These are phyloP conservation scores for Penicillium cataractarum DNA, from an alignment of 495 filamentous ascomycete genomes.

Conservation along the genomic window DNA sequence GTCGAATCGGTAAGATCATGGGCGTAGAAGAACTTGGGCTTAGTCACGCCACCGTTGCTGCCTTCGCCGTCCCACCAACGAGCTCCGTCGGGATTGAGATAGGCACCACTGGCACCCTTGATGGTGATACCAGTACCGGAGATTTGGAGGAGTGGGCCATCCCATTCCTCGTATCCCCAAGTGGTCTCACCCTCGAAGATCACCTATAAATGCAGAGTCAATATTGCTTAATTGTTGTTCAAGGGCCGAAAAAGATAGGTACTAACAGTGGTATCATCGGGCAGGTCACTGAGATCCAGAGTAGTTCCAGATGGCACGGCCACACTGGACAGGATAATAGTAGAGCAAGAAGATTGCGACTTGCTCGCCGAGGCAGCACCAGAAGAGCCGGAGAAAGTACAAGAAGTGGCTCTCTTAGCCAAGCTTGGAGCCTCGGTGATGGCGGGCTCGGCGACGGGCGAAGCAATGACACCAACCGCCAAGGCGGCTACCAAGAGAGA, in stretches of 20 bases:
- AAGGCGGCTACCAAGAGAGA: slow-evolving; percentile 17
- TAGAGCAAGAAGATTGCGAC: slow-evolving; percentile 53
- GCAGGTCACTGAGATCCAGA: slow-evolving; percentile 52
- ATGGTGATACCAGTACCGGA: slow-evolving; percentile 53
- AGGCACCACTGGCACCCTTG: slow-evolving; percentile 43
- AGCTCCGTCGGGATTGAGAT: slow-evolving; percentile 47
- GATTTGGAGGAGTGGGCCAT: slow-evolving; percentile 51
- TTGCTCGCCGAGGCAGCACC: slow-evolving; percentile 40
- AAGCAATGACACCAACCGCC: slow-evolving; percentile 20
- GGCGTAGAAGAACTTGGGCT: slow-evolving; percentile 62
- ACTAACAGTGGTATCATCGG: slow-evolving; percentile 45
- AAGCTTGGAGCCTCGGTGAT: slow-evolving; percentile 29
- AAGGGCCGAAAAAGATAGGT: too few relatives aligned
- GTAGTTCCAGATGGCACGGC: slow-evolving; percentile 57
- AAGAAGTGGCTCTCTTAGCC: slow-evolving; percentile 25
- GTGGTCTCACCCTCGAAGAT: slow-evolving; percentile 56
- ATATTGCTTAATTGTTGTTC: background rate
- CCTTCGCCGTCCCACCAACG: slow-evolving; percentile 59
- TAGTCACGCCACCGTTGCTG: slow-evolving; percentile 57
- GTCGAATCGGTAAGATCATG: slow-evolving; percentile 45
- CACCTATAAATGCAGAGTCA: slow-evolving; percentile 35
- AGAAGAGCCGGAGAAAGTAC: slow-evolving; percentile 27
- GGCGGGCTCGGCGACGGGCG: slow-evolving; percentile 26
- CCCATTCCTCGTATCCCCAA: slow-evolving; percentile 59
- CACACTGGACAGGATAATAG: slow-evolving; percentile 50